Base-by-base conservation (phyloP, 2,329 filamentous ascomycete species). In the Cadophora luteo-olivacea region DNA sequence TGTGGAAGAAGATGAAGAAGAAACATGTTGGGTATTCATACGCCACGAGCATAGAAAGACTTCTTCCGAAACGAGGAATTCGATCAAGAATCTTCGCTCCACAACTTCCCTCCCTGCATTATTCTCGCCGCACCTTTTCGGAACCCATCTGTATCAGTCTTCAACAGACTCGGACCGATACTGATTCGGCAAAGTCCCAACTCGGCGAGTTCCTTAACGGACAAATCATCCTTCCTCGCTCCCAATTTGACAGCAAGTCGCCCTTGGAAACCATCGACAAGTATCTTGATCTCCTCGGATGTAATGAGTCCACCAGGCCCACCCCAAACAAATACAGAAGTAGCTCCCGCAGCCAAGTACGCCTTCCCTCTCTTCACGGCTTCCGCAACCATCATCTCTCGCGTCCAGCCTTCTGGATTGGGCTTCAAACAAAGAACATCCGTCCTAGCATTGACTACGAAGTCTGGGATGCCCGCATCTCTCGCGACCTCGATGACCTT, bases 271-370 rank as follows among this genome's bases (percentile, higher is more conserved):
- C 81, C 84, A 64, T 78, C 75, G 1, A 84, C 84, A 70, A 88
- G 73, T 52, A 73, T 76, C 74, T 79, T 75, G 2, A 87, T 81
- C 75, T 87, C 86, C 0, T 79, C 80, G 14, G 79, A 79, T 14
- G 87, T 74, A 51, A 85, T 77, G 16, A 81, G 75, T 45, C 77
- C 77, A 3, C n/a, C 49, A 0, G 79, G 73, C 0, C 82, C 85
- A 16, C 87, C 87, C 86, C 86, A 90, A 63, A 88, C 86, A 78
- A 89, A 90, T 0, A 87, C 82, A 0, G 84, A 88, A 14, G 82
- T 85, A 0, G 87, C 88, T 0, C 87, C 88, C 2, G 86, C 86
- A 0, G 80, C 82, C 3, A 90, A 78, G 74, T 85, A 90, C n/a
- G 82, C 83, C 67, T 82, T 84, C 0, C 87, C 88, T 0, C 88